A percentile compares a stretch with the other conserved stretches of the same genome.
phyloP scores from a whole-genome alignment of 108 stramenopile species.

The Fragilaria crotonensis region DNA sequence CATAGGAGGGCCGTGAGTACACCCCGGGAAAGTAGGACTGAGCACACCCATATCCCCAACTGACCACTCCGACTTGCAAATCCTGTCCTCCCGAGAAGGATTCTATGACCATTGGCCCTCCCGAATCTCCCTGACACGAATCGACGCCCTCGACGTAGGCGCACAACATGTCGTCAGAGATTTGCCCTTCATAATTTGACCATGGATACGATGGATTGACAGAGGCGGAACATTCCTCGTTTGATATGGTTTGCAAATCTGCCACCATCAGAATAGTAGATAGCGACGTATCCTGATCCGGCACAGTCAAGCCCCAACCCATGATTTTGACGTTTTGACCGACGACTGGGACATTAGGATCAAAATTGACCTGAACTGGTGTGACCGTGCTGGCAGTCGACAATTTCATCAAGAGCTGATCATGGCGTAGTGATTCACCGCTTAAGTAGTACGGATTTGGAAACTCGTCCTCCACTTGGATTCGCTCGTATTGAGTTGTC shows the following conservation, averaged over 20 bases:
- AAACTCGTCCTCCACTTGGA: neutral
- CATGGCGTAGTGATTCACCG: neutral
- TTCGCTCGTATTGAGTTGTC: neutral
- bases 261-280: neutral
- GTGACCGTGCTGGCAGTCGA: neutral
- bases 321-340: neutral
- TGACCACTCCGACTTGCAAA: constrained; percentile 30
- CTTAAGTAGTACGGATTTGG: neutral
- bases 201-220: neutral
- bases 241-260: neutral
- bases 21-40: constrained; percentile 32
- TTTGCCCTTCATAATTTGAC: constrained; percentile 9
- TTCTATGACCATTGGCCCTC: constrained; percentile 30
- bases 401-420: neutral
- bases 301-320: neutral
- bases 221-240: neutral
- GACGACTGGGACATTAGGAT: neutral
- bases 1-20: constrained; percentile 41
- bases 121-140: constrained; percentile 47
- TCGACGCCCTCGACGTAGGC: constrained; percentile 24
- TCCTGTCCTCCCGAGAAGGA: constrained; percentile 1
- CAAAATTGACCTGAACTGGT: neutral
- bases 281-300: neutral
- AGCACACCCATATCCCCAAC: constrained; percentile 30
- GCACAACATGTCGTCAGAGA: constrained; percentile 31